Percentiles rank a stretch among this genome's conserved stretches.
Evolutionary conservation across 169 alveolate genomes (phyloP).

Genomic region (Amoebophrya sp.): DNA sequence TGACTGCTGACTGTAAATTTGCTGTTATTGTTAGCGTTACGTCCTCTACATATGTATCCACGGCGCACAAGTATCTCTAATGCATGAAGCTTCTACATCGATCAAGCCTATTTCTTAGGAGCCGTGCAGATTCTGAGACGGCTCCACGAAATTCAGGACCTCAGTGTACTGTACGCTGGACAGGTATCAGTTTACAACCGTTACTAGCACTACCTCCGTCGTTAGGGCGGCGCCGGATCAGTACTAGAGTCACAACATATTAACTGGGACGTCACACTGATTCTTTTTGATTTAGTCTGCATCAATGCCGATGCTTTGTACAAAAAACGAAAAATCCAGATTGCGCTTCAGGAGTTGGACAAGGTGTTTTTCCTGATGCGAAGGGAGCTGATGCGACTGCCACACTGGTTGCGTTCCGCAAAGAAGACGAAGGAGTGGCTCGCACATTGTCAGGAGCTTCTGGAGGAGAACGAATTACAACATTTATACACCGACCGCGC

Average conservation of each 20-base stretch:
- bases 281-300: too few relatives aligned
- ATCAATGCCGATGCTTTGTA: too few relatives aligned
- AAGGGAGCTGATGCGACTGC: not conserved
- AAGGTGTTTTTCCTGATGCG: not conserved
- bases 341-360: not conserved
- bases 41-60: too few relatives aligned
- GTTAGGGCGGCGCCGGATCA: too few relatives aligned
- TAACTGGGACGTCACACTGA: too few relatives aligned
- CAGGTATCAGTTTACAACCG: not conserved
- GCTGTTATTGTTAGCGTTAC: too few relatives aligned
- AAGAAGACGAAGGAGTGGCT: not conserved
- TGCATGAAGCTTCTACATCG: constrained; percentile 52
- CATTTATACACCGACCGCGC: not conserved
- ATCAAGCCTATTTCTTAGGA: constrained; percentile 49
- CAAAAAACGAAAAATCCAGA: not conserved
- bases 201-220: not conserved
- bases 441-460: not conserved
- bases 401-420: constrained; percentile 9
- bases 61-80: too few relatives aligned
- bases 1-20: too few relatives aligned
- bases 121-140: constrained; percentile 25
- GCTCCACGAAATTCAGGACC: constrained; percentile 2
- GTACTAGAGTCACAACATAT: too few relatives aligned
- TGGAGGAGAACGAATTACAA: not conserved
- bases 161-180: not conserved